Evolutionary conservation across 352 stramenopile genomes (phyloP).

Genomic region (Globisporangium takayamanum): DNA sequence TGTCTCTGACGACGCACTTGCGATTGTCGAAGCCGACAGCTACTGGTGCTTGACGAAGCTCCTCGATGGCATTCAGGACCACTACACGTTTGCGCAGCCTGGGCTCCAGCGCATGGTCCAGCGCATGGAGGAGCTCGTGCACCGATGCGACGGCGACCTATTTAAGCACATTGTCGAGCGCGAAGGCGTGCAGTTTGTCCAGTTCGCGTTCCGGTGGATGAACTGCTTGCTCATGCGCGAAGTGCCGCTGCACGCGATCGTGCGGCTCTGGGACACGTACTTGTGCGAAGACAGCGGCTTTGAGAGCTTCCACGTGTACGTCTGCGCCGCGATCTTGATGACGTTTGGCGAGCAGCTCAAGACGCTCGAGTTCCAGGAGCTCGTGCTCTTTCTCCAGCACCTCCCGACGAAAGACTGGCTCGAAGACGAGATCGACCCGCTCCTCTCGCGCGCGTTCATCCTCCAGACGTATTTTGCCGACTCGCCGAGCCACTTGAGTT

Average conservation of each 20-base stretch:
- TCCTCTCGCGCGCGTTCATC: conserved; percentile 97
- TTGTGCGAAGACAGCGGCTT: conserved; percentile 98
- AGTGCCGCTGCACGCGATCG: conserved; percentile 91
- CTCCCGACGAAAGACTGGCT: conserved; percentile 96
- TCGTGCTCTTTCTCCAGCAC: conserved; percentile 95
- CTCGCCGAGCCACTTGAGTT: conserved; percentile 71
- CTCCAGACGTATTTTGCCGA: conserved; percentile 90
- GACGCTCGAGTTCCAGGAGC: conserved; percentile 96
- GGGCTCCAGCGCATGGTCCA: conserved; percentile 98
- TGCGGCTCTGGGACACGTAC: conserved; percentile 99
- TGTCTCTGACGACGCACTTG: conserved; percentile 59
- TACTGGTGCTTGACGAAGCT: conserved; percentile 99
- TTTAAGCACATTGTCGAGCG: conserved; percentile 92
- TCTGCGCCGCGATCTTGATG: conserved; percentile 98
- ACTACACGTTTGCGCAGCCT: conserved; percentile 98
- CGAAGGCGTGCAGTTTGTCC: conserved; percentile 95
- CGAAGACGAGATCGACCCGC: conserved; percentile 96
- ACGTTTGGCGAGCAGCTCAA: conserved; percentile 94
- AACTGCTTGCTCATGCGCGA: conserved; percentile 99
- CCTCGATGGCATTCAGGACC: conserved; percentile 97
- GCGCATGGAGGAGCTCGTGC: conserved; percentile 95
- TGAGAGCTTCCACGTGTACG: conserved; percentile 99
- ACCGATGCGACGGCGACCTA: conserved; percentile 93
- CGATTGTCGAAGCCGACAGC: conserved; percentile 94
- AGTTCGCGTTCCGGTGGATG: conserved; percentile 99